Evolutionary conservation across 208 protist species (phyloP), one percentile per base, ranked within the genome.

Genomic region (Perkinsela sp.): DNA sequence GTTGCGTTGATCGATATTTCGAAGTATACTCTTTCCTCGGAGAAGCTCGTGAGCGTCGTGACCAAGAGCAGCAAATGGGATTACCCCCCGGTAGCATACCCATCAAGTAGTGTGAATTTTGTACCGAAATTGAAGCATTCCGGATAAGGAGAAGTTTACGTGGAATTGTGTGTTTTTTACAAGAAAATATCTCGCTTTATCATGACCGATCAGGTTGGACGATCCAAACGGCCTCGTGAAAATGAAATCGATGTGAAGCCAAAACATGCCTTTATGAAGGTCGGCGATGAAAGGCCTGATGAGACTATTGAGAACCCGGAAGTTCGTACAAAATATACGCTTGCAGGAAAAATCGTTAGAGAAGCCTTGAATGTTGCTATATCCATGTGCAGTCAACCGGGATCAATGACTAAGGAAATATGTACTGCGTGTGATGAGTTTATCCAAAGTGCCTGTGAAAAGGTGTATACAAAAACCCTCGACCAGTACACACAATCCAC

Each of bases 401-500:
- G 40, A 57, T 6, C 22, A n/a, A 57, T 22, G 22, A n/a, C 40
- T n/a, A 57, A 57, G 22, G 40, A 57, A 57, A 57, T 57, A n/a
- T 57, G 40, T 22, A 22, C 6, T n/a, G 40, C 6, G 13, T 57
- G 40, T 57, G 40, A 57, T 57, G 22, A 57, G 22, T 22, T 57
- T 22, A 57, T 57, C 22, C 6, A 22, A 22, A 22, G 22, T n/a
- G 6, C 22, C 6, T 57, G 13, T 22, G 40, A 57, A 22, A 57
- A 57, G 40, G 40, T n/a, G 22, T 57, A n/a, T 22, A 57, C 22
- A 6, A 57, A 57, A 57, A 57, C 40, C 6, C 13, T 57, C 13
- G 40, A 57, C 22, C 40, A 6, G 13, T 6, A n/a, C 6, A 22
- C 22, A n/a, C 6, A 76, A 73, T 79, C 77, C 31, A 75, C 74